Percentiles rank a stretch among this genome's conserved stretches.
Conservation (phyloP, 2,329 filamentous ascomycete species). For the Clonostachys rosea region DNA sequence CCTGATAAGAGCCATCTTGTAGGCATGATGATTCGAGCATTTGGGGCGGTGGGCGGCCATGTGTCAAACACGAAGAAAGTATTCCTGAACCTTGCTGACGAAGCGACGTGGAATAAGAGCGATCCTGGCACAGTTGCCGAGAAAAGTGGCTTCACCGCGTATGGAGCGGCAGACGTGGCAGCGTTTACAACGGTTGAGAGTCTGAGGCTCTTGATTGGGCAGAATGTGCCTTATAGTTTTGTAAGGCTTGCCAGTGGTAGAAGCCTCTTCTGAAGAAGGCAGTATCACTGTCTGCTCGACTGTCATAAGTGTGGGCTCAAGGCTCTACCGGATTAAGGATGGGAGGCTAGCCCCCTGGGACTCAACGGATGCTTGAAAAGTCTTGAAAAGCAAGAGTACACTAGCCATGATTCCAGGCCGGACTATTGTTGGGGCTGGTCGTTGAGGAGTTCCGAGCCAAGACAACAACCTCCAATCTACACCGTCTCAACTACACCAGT, state of each 20-base stretch:
- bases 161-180: conserved; percentile 73
- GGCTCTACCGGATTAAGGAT: neutral
- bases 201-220: conserved; percentile 70
- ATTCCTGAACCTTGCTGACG: conserved; percentile 73
- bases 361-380: too few species aligned
- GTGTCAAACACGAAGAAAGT: conserved; percentile 54
- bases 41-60: conserved; percentile 32
- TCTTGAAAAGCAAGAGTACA: too few species aligned
- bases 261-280: conserved; percentile 33
- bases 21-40: conserved; percentile 72
- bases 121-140: conserved; percentile 68
- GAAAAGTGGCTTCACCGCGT: conserved; percentile 73
- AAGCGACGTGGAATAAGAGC: conserved; percentile 45
- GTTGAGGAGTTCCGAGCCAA: too few species aligned
- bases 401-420: too few species aligned
- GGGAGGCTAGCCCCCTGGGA: neutral
- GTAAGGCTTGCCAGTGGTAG: conserved; percentile 65
- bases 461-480: too few species aligned
- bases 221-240: conserved; percentile 87
- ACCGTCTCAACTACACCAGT: too few species aligned
- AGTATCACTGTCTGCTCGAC: neutral
- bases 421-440: too few species aligned
- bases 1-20: conserved; percentile 76
- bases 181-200: conserved; percentile 85
- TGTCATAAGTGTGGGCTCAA: neutral